Conservation (phyloP, 306 rosid genomes). For the Corylus avellana region DNA sequence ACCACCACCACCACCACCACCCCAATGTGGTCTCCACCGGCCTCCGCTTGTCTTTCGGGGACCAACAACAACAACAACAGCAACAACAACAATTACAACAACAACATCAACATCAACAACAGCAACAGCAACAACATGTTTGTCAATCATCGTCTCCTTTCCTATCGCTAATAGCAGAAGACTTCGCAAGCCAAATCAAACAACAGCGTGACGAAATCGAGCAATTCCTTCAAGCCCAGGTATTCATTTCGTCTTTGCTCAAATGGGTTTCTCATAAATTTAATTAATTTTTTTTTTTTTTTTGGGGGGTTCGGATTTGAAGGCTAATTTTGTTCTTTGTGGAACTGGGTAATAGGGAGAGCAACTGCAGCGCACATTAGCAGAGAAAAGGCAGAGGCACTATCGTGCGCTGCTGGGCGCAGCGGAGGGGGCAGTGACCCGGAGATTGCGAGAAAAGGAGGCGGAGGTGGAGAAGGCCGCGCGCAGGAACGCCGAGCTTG, state of each 20-base stretch:
- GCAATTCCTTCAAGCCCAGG: constrained; percentile 78
- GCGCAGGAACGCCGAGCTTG: constrained; percentile 70
- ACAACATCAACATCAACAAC: constrained; percentile 40
- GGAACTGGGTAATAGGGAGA: constrained; percentile 48
- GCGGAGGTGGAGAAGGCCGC: constrained; percentile 64
- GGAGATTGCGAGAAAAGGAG: constrained; percentile 67
- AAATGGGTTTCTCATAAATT: neutral
- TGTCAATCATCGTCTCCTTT: constrained; percentile 48
- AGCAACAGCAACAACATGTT: constrained; percentile 34
- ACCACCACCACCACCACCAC: constrained; percentile 32
- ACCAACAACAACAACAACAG: constrained; percentile 47
- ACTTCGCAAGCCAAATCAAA: constrained; percentile 62
- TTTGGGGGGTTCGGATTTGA: neutral
- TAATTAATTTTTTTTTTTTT: neutral
- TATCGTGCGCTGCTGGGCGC: constrained; percentile 54
- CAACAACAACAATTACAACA: constrained; percentile 22
- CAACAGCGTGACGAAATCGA: constrained; percentile 74
- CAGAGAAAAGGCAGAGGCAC: constrained; percentile 70
- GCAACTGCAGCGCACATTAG: constrained; percentile 60
- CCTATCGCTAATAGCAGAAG: constrained; percentile 55
- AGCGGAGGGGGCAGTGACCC: constrained; percentile 62
- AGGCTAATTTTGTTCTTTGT: neutral
- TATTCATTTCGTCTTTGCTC: constrained; percentile 27
- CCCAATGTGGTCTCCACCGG: constrained; percentile 91
- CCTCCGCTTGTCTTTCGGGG: constrained; percentile 69